These are phyloP conservation scores for Nannochloropsis salina DNA, from an alignment of 108 stramenopile genomes.

Conservation along the genomic window DNA sequence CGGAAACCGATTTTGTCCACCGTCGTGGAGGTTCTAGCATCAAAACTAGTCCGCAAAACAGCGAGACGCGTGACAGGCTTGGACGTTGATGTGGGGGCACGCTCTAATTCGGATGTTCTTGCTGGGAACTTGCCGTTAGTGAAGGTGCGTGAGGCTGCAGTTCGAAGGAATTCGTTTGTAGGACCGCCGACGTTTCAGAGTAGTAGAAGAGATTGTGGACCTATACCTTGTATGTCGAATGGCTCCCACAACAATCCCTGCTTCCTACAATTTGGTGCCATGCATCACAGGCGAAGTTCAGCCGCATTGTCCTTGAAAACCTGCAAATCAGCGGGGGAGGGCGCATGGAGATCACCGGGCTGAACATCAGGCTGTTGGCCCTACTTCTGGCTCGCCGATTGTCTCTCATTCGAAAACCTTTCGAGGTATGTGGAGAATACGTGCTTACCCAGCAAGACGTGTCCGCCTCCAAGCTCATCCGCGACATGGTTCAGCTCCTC, in stretches of 20 bases:
- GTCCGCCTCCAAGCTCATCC: slow-evolving; percentile 17
- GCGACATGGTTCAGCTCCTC: slow-evolving; percentile 19
- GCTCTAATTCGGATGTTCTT: slow-evolving; percentile 12
- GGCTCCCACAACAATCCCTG: too few species aligned
- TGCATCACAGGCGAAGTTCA: not conserved
- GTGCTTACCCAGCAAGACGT: not conserved
- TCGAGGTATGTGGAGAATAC: slow-evolving; percentile 1
- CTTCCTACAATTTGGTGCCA: too few species aligned
- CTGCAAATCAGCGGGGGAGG: not conserved
- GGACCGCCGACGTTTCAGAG: not conserved
- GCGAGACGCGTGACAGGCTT: not conserved
- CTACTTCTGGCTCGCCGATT: not conserved
- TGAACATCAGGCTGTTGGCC: not conserved
- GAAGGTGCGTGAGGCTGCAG: not conserved
- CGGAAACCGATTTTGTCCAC: slow-evolving; percentile 2
- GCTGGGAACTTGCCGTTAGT: slow-evolving; percentile 13
- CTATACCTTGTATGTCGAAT: too few species aligned
- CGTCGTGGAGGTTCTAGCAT: not conserved
- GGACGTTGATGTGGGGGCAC: slow-evolving; percentile 11
- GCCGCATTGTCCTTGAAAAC: not conserved
- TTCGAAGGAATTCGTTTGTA: not conserved
- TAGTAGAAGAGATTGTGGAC: too few species aligned
- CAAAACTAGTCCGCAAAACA: not conserved
- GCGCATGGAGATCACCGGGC: not conserved
- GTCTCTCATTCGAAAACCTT: not conserved